phyloP scores from a whole-genome alignment of 495 filamentous ascomycete genomes.

The Staphylotrichum longicolle region DNA sequence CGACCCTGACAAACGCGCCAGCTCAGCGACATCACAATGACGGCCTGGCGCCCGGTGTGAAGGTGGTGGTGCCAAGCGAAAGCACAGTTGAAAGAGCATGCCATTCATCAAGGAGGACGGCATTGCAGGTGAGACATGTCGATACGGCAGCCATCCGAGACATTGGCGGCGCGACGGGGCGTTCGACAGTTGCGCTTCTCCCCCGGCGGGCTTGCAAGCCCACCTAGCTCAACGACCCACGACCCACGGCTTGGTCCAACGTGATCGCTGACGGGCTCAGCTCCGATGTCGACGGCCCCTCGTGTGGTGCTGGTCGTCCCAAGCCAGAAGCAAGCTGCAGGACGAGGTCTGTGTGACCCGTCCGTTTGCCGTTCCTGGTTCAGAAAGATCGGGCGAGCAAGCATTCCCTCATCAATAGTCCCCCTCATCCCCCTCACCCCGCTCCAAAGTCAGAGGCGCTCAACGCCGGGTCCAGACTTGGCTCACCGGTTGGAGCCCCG shows the following conservation, averaged over 20 bases:
- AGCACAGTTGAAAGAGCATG: not conserved
- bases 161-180: constrained; percentile 7
- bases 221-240: too few species aligned
- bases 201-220: too few species aligned
- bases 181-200: constrained; percentile 4
- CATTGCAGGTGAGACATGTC: constrained; percentile 11
- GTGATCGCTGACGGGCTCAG: not conserved
- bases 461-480: not conserved
- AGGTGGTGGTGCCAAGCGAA: not conserved
- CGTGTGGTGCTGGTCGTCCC: not conserved
- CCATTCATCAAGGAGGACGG: constrained; percentile 2
- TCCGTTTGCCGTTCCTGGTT: constrained; percentile 1
- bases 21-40: not conserved
- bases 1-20: not conserved
- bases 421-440: not conserved
- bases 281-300: not conserved
- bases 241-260: constrained; percentile 8
- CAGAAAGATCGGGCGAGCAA: not conserved
- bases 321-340: constrained; percentile 13
- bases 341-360: constrained; percentile 18
- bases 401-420: not conserved
- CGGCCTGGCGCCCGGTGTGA: constrained; percentile 12
- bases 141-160: constrained; percentile 11
- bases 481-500: constrained; percentile 5
- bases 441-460: not conserved